Evolutionary conservation across 495 filamentous ascomycete genomes (phyloP), one percentile per base, ranked within the genome.

Genomic region (Aspergillus saccharolyticus): DNA sequence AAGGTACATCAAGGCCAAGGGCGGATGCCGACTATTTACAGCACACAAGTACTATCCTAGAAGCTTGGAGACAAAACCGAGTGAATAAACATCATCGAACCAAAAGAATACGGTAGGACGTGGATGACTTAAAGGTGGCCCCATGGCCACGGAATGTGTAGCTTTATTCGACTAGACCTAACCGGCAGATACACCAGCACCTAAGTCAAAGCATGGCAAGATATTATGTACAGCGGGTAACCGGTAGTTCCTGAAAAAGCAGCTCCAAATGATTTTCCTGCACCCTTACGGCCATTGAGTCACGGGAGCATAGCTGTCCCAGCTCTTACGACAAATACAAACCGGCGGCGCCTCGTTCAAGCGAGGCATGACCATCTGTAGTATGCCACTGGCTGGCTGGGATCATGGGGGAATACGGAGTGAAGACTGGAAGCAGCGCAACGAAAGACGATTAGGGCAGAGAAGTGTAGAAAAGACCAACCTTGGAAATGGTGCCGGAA

Each of bases 381-480:
- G 44, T 22, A 15, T 20, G 44, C 44, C n/a, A 28, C 17, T 49
- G 16, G 42, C 44, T 47, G 46, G 42, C 55, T 20, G 47, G 56
- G 25, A 28, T 4, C 49, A 47, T 19, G 50, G 8, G n/a, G 10
- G 28, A 56, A 25, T 53, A 63, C n/a, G 42, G 54, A 53, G 45
- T 46, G 39, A 58, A 58, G 24, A 42, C 44, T 30, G 30, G 63
- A 68, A 55, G 66, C 73, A 28, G 39, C 44, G 15, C n/a, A 39
- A 52, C 43, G 46, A n/a, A 46, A 30, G n/a, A 52, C 25, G 46
- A 70, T 61, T 39, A 39, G 33, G 33, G 33, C 28, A 64, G 56
- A 65, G 60, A 56, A 60, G 54, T 62, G 44, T 56, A 65, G 61
- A 66, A 52, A 57, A 69, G n/a, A 76, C 74, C 68, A 70, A 76